Base-by-base conservation (phyloP, 495 filamentous ascomycete species). In the Hypoxylon subgilvum region DNA sequence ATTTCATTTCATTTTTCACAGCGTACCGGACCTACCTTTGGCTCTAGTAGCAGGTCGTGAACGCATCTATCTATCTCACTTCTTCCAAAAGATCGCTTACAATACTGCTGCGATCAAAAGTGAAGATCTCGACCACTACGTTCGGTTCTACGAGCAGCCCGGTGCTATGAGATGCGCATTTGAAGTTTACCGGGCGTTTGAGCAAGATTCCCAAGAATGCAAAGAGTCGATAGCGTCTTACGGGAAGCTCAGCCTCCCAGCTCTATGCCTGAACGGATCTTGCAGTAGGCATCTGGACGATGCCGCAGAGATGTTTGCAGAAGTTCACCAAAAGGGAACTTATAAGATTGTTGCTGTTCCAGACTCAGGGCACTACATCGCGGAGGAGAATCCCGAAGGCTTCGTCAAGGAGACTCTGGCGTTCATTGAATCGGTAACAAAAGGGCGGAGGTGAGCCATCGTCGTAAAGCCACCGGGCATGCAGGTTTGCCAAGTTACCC, bases 1-100 rank as follows among this genome's bases (percentile, higher is more conserved):
- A 27, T 81, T 72, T 58, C 78, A 80, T 50, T 81, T 80, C 68
- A 61, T 68, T 19, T 81, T 80, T 52, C 75, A 81, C 47, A 36
- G 36, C n/a, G 65, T 73, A 7, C 67, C 64, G 3, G 74, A 79
- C 39, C 61, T 81, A 4, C 68, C 76, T 6, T 68, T 77, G 34
- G 47, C 70, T 6, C 67, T 80, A 0, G 70, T 76, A 9, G 61
- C 67, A 3, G 78, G 76, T 7, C 65, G 65, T 13, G 78, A 81
- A 52, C 54, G 65, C 9, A 65, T 74, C 21, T 80, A 81, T 43
- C 19, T 80, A 12, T 72, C 74, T 32, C 74, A 79, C 51, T 79
- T 79, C 62, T 78, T 69, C 48, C 69, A 76, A 36, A 72, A 71
- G 41, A 43, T 72, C 8, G 38, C 27, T 7, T 70, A 70, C 36